Evolutionary conservation across 2,329 filamentous ascomycete species (phyloP).

Genomic region (Alternaria gansuensis): DNA sequence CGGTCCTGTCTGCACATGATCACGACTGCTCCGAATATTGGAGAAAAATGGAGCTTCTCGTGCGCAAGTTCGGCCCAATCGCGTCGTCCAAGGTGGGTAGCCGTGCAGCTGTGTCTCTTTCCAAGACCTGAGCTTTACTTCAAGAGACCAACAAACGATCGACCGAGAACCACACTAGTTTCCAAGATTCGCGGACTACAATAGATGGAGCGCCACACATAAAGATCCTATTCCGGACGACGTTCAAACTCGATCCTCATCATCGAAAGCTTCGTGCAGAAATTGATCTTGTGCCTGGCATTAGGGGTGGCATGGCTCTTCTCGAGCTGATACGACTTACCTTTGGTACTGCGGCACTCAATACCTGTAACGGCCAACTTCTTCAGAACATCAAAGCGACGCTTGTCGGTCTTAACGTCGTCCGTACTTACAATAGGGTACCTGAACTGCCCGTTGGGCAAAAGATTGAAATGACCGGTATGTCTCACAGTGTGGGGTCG

Average conservation of each 20-base stretch:
- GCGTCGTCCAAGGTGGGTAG: background rate
- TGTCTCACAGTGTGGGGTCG: background rate
- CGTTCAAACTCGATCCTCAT: background rate
- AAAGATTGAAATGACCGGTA: background rate
- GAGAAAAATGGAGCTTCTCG: background rate
- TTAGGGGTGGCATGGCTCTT: background rate
- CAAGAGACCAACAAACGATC: background rate
- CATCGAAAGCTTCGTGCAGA: background rate
- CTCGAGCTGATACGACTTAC: background rate
- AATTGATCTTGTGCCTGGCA: background rate
- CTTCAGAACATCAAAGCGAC: background rate
- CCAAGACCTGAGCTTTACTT: background rate
- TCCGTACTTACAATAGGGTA: background rate
- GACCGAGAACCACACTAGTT: background rate
- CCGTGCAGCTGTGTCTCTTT: too few relatives aligned
- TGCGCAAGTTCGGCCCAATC: background rate
- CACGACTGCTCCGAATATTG: background rate
- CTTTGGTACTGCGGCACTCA: background rate
- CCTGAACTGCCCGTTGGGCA: background rate
- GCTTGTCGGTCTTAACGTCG: background rate
- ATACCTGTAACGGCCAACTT: background rate
- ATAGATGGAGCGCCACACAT: background rate
- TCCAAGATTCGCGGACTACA: background rate
- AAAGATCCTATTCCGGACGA: background rate
- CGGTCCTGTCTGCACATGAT: background rate